These are phyloP conservation scores for Cyclostephanos invisitatus DNA, from an alignment of 108 stramenopile genomes.

Conservation along the genomic window DNA sequence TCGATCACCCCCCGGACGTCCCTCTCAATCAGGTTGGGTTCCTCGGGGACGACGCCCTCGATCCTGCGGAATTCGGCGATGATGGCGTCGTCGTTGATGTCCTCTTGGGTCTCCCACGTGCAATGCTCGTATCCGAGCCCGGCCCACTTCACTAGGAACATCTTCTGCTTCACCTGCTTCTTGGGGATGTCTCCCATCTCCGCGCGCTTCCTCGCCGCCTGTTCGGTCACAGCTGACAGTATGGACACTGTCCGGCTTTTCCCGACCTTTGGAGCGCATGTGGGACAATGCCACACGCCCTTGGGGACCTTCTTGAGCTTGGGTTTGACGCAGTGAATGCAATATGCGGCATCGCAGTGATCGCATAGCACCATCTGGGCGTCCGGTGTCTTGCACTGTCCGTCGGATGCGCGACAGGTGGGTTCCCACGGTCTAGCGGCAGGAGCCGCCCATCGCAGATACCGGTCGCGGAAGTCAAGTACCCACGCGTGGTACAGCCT, in stretches of 20 bases:
- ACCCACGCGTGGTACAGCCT: conserved; percentile 92
- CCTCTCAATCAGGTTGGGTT: conserved; percentile 60
- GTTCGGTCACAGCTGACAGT: conserved; percentile 78
- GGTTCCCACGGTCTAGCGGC: conserved; percentile 87
- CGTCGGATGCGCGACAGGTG: conserved; percentile 74
- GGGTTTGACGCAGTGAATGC: conserved; percentile 69
- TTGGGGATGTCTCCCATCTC: conserved; percentile 82
- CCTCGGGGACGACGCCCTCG: conserved; percentile 73
- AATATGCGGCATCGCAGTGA: conserved; percentile 88
- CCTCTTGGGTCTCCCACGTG: conserved; percentile 95
- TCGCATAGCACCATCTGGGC: conserved; percentile 81
- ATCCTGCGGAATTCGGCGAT: conserved; percentile 77
- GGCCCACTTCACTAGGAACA: conserved; percentile 97
- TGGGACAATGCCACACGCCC: conserved; percentile 86
- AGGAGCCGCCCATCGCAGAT: conserved; percentile 84
- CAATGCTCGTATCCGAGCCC: conserved; percentile 93
- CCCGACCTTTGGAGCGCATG: conserved; percentile 77
- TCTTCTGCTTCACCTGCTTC: conserved; percentile 70
- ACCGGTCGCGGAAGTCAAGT: conserved; percentile 79
- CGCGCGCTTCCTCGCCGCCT: conserved; percentile 76
- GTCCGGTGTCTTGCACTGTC: conserved; percentile 69
- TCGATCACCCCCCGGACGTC: conserved; percentile 56
- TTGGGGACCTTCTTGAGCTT: conserved; percentile 75
- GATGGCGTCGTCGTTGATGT: conserved; percentile 76
- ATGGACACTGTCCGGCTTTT: conserved; percentile 61